Evolutionary conservation across 169 alveolate species (phyloP).

Genomic region (Plasmodium coatneyi): DNA sequence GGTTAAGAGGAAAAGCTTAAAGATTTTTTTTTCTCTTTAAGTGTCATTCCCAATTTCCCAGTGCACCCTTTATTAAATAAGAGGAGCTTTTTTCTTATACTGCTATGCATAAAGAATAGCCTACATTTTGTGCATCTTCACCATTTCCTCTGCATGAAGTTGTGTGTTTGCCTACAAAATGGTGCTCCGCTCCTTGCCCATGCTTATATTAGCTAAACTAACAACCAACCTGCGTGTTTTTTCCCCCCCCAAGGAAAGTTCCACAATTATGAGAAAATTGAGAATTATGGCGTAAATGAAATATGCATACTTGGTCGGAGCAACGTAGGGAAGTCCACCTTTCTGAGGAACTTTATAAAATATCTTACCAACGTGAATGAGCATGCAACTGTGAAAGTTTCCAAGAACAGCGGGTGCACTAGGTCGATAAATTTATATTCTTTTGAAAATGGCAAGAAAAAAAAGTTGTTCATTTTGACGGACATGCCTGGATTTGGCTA

Average conservation of each 20-base stretch:
- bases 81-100: not conserved
- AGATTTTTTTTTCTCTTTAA: not conserved
- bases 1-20: not conserved
- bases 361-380: constrained; percentile 46
- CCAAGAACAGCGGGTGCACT: constrained; percentile 65
- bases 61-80: not conserved
- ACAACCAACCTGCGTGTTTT: not conserved
- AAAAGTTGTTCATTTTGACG: constrained; percentile 44
- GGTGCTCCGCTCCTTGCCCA: not conserved
- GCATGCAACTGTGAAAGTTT: constrained; percentile 18
- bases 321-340: constrained; percentile 72
- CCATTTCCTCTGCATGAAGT: not conserved
- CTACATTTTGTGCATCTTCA: not conserved
- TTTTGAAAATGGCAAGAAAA: constrained; percentile 66
- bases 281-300: constrained; percentile 65
- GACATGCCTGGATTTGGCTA: constrained; percentile 74
- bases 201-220: not conserved
- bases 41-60: not conserved
- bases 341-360: constrained; percentile 51
- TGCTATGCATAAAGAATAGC: not conserved
- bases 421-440: constrained; percentile 66
- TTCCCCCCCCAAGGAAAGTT: constrained; percentile 23
- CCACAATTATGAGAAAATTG: constrained; percentile 38
- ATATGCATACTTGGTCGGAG: constrained; percentile 69
- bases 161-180: not conserved